phyloP scores from a whole-genome alignment of 2,329 filamentous ascomycete species.

The Canariomyces notabilis region DNA sequence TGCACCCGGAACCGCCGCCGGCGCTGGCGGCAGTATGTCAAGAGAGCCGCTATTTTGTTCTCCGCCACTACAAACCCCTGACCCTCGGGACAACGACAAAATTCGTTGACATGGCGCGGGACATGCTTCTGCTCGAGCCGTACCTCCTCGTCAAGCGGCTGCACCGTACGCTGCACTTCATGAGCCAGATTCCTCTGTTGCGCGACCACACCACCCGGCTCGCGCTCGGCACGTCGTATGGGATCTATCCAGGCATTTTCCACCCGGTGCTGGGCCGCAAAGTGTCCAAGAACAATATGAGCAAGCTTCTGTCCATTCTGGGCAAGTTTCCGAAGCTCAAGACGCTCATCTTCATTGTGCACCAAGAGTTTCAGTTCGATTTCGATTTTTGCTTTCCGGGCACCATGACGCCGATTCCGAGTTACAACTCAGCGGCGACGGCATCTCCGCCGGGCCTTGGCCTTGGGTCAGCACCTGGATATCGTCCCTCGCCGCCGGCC shows the following conservation, averaged over 20 bases:
- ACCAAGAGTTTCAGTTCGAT: conserved; percentile 45
- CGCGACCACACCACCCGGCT: conserved; percentile 37
- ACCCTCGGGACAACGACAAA: conserved; percentile 43
- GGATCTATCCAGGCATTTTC: conserved; percentile 40
- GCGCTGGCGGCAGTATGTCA: conserved; percentile 40
- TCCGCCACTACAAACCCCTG: conserved; percentile 41
- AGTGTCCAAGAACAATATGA: conserved; percentile 40
- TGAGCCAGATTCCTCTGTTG: conserved; percentile 42
- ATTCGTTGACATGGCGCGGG: conserved; percentile 41
- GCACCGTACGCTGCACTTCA: conserved; percentile 41
- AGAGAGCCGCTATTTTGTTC: conserved; percentile 39
- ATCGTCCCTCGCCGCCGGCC: conserved; percentile 2
- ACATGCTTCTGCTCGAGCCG: conserved; percentile 43
- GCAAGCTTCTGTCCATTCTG: conserved; percentile 37
- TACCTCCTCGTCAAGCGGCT: conserved; percentile 44
- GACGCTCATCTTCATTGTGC: conserved; percentile 41
- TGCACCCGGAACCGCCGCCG: conserved; percentile 42
- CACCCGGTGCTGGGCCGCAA: conserved; percentile 43
- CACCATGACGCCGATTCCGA: conserved; percentile 21
- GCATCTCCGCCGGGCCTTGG: background rate
- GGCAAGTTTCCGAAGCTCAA: conserved; percentile 38
- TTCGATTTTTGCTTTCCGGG: conserved; percentile 31
- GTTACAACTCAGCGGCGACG: background rate
- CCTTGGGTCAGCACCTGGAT: background rate
- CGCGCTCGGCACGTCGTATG: conserved; percentile 44